These are phyloP conservation scores for Aquilaria yunnanensis DNA, from an alignment of 345 rosid species.

Conservation along the genomic window DNA sequence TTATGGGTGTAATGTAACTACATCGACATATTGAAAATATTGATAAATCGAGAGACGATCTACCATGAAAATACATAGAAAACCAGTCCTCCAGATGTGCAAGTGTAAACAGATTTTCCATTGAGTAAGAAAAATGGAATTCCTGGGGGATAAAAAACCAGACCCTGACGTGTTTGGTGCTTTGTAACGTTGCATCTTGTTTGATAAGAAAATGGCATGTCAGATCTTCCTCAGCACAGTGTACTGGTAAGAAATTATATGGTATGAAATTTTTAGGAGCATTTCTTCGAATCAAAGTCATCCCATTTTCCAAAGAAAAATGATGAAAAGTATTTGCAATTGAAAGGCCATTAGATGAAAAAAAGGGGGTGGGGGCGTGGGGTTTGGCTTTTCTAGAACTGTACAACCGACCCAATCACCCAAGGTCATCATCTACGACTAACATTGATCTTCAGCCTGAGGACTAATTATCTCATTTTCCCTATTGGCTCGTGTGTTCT, in stretches of 20 bases:
- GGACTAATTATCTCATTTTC: constrained; percentile 3
- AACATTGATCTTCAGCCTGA: constrained; percentile 8
- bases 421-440: constrained; percentile 16
- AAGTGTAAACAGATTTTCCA: no score
- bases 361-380: constrained; percentile 17
- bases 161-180: no score
- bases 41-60: not conserved
- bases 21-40: not conserved
- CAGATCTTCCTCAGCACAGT: no score
- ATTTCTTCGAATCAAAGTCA: not conserved
- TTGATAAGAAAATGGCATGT: no score
- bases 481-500: constrained; percentile 6
- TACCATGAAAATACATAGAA: not conserved
- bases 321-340: not conserved
- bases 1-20: not conserved
- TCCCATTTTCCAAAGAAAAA: not conserved
- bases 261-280: constrained; percentile 5
- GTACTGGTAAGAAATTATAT: not conserved
- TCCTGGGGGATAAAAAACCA: no score
- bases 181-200: no score
- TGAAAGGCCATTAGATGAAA: not conserved
- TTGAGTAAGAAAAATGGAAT: no score
- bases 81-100: no score
- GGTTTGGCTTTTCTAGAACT: constrained; percentile 38
- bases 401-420: constrained; percentile 36